Conservation (phyloP, 129 eudicot genomes). For the Sambucus nigra region DNA sequence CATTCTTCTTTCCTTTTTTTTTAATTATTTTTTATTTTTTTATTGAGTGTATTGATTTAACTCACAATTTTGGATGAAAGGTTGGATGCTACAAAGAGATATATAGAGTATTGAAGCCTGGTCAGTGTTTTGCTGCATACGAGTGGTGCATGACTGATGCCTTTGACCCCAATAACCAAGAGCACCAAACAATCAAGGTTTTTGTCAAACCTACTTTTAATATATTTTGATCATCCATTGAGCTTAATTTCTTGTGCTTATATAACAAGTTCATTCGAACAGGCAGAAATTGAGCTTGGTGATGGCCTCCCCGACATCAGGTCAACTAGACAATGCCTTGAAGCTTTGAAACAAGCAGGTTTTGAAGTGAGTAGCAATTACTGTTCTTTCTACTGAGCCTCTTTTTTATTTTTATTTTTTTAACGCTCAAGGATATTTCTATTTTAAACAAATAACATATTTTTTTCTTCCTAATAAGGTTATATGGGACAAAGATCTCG, state of each 20-base stretch:
- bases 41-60: neutral
- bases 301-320: constrained; percentile 91
- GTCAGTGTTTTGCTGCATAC: constrained; percentile 90
- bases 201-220: neutral
- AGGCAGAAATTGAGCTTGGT: constrained; percentile 94
- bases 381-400: neutral
- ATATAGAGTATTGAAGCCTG: constrained; percentile 85
- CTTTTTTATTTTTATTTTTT: neutral
- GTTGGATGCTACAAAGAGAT: constrained; percentile 90
- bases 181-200: constrained; percentile 89
- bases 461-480: constrained; percentile 27
- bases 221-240: neutral
- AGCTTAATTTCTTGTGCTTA: neutral
- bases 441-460: neutral
- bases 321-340: constrained; percentile 64
- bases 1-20: no score
- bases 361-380: constrained; percentile 56
- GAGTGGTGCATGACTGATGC: constrained; percentile 99
- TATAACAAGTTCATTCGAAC: constrained; percentile 10
- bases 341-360: constrained; percentile 80
- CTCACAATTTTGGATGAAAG: constrained; percentile 19
- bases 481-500: constrained; percentile 65
- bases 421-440: neutral
- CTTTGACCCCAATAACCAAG: constrained; percentile 68
- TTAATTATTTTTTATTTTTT: no score